These are phyloP conservation scores for Sicyos edulis DNA, from an alignment of 306 rosid species.

Conservation along the genomic window DNA sequence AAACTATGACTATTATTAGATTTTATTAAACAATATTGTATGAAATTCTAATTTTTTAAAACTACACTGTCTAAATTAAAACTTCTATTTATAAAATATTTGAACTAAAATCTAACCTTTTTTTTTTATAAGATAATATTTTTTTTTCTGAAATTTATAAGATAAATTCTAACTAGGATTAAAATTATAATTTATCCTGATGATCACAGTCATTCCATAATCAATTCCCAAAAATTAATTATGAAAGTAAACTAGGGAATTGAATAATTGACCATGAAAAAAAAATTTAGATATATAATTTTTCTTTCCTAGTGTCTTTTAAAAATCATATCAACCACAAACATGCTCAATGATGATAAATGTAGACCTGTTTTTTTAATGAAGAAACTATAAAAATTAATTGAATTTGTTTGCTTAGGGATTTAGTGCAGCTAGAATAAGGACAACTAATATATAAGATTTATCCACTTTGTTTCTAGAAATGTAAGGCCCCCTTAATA, in stretches of 20 bases:
- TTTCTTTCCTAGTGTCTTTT: neutral
- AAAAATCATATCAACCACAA: neutral
- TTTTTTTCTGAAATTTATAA: too few species aligned
- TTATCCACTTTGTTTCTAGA: conserved; percentile 14
- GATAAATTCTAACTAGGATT: neutral
- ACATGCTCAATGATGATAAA: conserved; percentile 4
- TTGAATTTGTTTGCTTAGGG: too few species aligned
- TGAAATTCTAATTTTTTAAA: too few species aligned
- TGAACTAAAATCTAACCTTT: too few species aligned
- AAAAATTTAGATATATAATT: too few species aligned
- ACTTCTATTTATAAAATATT: too few species aligned
- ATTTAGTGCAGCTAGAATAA: neutral
- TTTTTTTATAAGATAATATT: too few species aligned
- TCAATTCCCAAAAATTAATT: conserved; percentile 9
- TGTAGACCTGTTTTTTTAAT: neutral
- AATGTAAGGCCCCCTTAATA: neutral
- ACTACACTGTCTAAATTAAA: too few species aligned
- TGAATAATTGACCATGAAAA: neutral
- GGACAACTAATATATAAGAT: neutral
- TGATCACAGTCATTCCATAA: conserved; percentile 1
- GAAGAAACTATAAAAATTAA: neutral
- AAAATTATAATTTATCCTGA: too few species aligned
- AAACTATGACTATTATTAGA: too few species aligned
- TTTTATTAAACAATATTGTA: too few species aligned
- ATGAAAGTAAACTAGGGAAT: neutral